Conservation (phyloP, 805 yeast species). For the Helenozyma rhizophorensis region DNA sequence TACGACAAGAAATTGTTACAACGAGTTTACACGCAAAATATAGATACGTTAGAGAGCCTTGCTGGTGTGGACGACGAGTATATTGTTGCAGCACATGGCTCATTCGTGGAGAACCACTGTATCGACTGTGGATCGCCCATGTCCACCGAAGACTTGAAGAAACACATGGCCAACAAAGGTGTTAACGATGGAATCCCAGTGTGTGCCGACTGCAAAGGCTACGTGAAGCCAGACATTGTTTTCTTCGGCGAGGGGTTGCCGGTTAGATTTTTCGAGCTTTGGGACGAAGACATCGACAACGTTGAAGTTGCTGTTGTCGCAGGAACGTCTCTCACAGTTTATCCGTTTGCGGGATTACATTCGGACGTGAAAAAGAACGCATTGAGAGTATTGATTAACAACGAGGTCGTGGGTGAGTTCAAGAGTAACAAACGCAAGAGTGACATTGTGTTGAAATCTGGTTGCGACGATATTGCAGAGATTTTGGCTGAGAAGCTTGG, state of each 20-base stretch:
- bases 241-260: conserved; percentile 93
- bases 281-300: conserved; percentile 55
- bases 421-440: conserved; percentile 40
- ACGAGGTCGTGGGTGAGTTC: conserved; percentile 76
- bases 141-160: conserved; percentile 42
- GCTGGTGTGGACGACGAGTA: conserved; percentile 67
- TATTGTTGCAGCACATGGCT: conserved; percentile 92
- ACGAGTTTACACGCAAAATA: conserved; percentile 87
- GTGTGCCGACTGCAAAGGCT: conserved; percentile 66
- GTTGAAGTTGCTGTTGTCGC: conserved; percentile 79
- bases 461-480: conserved; percentile 64
- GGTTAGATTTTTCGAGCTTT: conserved; percentile 53
- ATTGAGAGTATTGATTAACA: conserved; percentile 65
- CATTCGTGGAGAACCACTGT: conserved; percentile 82
- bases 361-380: conserved; percentile 47
- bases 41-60: conserved; percentile 83
- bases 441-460: conserved; percentile 59
- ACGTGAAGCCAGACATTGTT: conserved; percentile 89
- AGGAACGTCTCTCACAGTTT: conserved; percentile 86
- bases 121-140: conserved; percentile 63
- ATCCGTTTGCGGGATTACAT: conserved; percentile 87
- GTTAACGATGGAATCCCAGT: conserved; percentile 40
- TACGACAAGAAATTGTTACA: conserved; percentile 59
- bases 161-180: conserved; percentile 27
- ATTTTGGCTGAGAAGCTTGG: conserved; percentile 52